phyloP scores from a whole-genome alignment of 106 monocot species.

The Dioscorea dumetorum region DNA sequence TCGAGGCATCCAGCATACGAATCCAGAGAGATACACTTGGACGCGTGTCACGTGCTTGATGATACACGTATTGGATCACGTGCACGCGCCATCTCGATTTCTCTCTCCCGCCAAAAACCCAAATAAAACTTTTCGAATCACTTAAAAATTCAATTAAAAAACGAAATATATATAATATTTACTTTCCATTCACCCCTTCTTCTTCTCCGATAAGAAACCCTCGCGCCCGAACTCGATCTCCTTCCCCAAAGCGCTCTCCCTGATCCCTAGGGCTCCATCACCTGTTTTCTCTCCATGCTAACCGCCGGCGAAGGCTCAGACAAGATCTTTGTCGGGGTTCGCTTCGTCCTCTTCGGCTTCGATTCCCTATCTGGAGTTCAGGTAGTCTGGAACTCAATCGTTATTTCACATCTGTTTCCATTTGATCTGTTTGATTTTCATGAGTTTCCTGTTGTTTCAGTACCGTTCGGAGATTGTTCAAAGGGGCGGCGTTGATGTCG shows the following conservation, averaged over 20 bases:
- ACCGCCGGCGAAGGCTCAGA: constrained; percentile 3
- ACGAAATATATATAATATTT: no score
- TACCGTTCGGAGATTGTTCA: constrained; percentile 73
- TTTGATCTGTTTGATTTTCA: background rate
- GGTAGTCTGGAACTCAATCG: constrained; percentile 19
- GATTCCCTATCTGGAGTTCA: constrained; percentile 77
- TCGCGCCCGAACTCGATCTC: no score
- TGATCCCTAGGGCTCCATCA: background rate
- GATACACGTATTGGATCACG: no score
- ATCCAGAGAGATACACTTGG: no score
- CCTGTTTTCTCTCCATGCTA: background rate
- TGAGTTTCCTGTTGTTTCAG: constrained; percentile 24
- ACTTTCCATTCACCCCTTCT: background rate
- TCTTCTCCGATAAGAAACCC: background rate
- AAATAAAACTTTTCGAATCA: no score
- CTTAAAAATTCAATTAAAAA: no score
- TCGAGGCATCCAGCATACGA: no score
- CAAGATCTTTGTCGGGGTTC: constrained; percentile 59
- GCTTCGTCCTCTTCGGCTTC: constrained; percentile 85
- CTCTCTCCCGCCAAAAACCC: no score
- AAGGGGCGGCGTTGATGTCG: constrained; percentile 61
- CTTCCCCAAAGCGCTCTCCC: no score
- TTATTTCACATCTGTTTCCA: background rate
- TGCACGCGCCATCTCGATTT: no score
- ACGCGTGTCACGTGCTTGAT: no score